phyloP scores from a whole-genome alignment of 805 yeast species.

The Schwanniomyces vanrijiae region DNA sequence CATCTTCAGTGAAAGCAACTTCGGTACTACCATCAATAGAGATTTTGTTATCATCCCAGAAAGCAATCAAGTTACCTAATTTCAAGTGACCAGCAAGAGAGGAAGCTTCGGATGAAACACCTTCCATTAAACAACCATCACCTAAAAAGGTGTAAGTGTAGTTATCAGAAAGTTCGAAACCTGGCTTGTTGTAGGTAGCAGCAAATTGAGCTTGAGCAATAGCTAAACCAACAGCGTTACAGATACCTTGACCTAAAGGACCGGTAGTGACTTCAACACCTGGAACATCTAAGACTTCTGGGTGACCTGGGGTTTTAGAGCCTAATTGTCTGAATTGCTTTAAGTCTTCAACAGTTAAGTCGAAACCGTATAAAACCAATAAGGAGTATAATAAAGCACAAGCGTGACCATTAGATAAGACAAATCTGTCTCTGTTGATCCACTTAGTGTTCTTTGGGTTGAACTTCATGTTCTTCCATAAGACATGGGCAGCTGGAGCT shows the following conservation, averaged over 20 bases:
- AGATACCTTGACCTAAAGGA: conserved; percentile 97
- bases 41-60: conserved; percentile 96
- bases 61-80: conserved; percentile 88
- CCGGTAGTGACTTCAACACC: conserved; percentile 98
- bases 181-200: conserved; percentile 92
- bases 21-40: conserved; percentile 93
- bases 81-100: conserved; percentile 96
- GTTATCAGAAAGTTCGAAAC: conserved; percentile 66
- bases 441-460: conserved; percentile 91
- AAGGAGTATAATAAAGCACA: conserved; percentile 85
- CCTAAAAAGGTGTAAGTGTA: conserved; percentile 82
- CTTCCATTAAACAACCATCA: conserved; percentile 98
- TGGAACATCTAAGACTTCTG: conserved; percentile 78
- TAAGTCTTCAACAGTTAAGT: conserved; percentile 77
- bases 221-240: conserved; percentile 95
- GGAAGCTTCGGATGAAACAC: conserved; percentile 91
- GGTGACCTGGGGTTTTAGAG: conserved; percentile 97
- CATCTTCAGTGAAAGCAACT: conserved; percentile 93
- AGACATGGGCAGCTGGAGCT: conserved; percentile 92
- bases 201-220: conserved; percentile 91
- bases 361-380: conserved; percentile 85
- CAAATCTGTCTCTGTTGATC: conserved; percentile 95
- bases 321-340: conserved; percentile 85
- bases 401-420: conserved; percentile 95
- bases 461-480: conserved; percentile 78